Evolutionary conservation across 148 eudicot genomes (phyloP), one percentile per base, ranked within the genome.

Genomic region (Gaultheria prostrata): DNA sequence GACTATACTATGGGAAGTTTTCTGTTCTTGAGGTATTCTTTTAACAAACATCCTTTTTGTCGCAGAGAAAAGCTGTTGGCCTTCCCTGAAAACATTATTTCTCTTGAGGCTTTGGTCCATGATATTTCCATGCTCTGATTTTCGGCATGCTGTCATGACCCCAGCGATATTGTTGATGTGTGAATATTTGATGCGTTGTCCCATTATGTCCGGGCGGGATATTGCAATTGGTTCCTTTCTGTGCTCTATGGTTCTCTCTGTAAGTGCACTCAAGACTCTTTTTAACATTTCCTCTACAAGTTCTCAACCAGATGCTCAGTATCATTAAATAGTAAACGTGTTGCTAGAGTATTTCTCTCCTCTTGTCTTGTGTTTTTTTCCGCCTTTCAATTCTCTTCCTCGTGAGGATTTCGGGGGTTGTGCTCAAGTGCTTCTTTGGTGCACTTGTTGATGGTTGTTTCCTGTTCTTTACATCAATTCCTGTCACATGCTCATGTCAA

Each of bases 121-220:
- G 97, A 91, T 91, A 86, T 97, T 89, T 86, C 99, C 99, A 45
- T 93, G 98, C 92, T 93, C 99, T 78, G 99, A 97, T 89, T 97
- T 93, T 86, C 95, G 98, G 39, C 99, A 97, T 88, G 91, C 86
- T 69, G 99, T 97, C 75, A 92, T 91, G 95, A 97, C 99, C 49
- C 99, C 99, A 7, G 97, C 97, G 51, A 83, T 91, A 65, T 82
- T 97, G 79, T 89, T 97, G 82, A 97, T 93, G 95, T 92, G 91
- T 84, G 99, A 97, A 87, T 93, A 91, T 89, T 82, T 97, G 63
- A 91, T 91, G 92, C 94, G 97, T 83, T 94, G 99, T 79, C 98
- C 93, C 14, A 87, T 96, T 77, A 80, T 85, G 35, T 92, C 91
- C 83, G 97, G 92, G 35, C 90, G 95, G 69, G 99, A 97, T 86